Percentiles rank a stretch among this genome's conserved stretches.
These are phyloP conservation scores for Penicillium expansum DNA, from an alignment of 2,329 filamentous ascomycete genomes.

Conservation along the genomic window DNA sequence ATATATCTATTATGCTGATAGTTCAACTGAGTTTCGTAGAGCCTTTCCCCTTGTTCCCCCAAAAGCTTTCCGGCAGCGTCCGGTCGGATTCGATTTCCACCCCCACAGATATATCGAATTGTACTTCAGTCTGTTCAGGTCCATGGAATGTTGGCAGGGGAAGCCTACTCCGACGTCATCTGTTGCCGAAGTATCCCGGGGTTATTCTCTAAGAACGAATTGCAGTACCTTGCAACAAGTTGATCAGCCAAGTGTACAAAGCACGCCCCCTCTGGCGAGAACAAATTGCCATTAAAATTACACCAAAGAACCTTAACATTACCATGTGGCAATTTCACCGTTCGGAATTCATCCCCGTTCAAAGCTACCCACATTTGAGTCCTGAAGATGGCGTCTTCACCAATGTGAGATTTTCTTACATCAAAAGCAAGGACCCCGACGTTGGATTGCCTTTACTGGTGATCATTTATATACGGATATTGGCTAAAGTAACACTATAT, in stretches of 20 bases:
- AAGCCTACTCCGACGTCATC: conserved; percentile 2
- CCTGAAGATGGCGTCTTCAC: background rate
- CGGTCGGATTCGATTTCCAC: conserved; percentile 2
- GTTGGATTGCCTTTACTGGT: background rate
- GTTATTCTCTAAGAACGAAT: background rate
- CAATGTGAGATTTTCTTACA: background rate
- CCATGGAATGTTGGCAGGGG: background rate
- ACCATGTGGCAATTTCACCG: background rate
- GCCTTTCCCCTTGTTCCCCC: background rate
- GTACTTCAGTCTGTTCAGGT: background rate
- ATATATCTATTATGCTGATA: background rate
- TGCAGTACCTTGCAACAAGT: background rate
- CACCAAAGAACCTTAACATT: background rate
- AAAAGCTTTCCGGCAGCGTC: background rate
- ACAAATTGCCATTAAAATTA: background rate
- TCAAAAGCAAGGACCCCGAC: background rate
- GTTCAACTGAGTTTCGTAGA: background rate
- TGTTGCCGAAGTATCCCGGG: conserved; percentile 1
- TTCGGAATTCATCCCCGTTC: conserved; percentile 6
- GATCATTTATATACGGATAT: background rate
- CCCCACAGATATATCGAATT: background rate
- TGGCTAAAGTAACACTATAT: background rate
- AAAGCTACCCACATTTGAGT: background rate
- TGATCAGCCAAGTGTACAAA: background rate
- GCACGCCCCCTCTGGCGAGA: background rate